Evolutionary conservation across 352 stramenopile species (phyloP), one percentile per base, ranked within the genome.

Genomic region (Pythium periplocum): DNA sequence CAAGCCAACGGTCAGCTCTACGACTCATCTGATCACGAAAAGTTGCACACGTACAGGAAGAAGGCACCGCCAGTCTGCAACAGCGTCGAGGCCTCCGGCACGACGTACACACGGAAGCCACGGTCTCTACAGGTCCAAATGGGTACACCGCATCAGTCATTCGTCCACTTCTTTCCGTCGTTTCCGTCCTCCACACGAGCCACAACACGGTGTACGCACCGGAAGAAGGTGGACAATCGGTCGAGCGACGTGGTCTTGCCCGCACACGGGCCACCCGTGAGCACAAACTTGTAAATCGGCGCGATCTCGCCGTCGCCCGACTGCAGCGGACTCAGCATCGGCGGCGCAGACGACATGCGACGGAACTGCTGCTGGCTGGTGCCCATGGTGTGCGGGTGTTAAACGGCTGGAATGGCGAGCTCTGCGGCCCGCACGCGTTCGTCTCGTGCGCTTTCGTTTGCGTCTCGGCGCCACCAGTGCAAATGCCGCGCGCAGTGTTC

Each of bases 221-320:
- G 76, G 52, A 93, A 96, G 63, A 90, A 95, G 33, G 81, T 93
- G n/a, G 78, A 95, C 26, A 98, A 64, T 46, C 91, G 74, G 46
- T 96, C 91, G 32, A 98, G 75, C 45, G 90, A 96, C 51, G 95
- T 98, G 43, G 95, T 98, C 64, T 98, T 98, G 48, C 95, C 95
- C 26, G 91, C 95, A 68, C 95, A 98, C 2, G 93, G 95, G 10
- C 93, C 95, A 49, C 93, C 95, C 40, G 93, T 98, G 56, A 98
- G 78, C 46, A 97, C 89, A 54, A 97, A 95, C 64, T 94, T 94
- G 71, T 97, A 97, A 45, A 97, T 92, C 3, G 77, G 81, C 40
- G 77, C 68, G 39, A 85, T 76, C 55, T 88, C 81, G 51, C 71
- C 69, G 51, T 90, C 73, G 12, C 80, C 83, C 17, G 64, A 73